Percentiles rank a stretch among this genome's conserved stretches.
These are phyloP conservation scores for Epichloe baconii DNA, from an alignment of 2,329 filamentous ascomycete genomes.

Conservation along the genomic window DNA sequence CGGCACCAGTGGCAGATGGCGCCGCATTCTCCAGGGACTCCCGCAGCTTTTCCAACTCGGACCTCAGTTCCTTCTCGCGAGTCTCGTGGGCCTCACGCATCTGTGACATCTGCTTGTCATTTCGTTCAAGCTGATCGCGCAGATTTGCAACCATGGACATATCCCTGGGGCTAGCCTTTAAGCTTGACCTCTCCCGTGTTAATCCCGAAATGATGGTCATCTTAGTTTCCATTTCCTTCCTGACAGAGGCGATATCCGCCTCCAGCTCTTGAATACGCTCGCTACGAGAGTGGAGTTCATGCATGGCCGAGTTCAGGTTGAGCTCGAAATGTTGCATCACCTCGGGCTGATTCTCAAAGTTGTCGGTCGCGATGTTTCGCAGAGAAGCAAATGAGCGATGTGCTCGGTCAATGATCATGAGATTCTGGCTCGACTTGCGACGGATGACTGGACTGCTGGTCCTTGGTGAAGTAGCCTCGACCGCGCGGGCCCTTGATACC, in stretches of 20 bases:
- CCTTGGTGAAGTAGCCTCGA: constrained; percentile 46
- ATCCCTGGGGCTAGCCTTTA: constrained; percentile 74
- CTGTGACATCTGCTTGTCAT: constrained; percentile 63
- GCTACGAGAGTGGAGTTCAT: constrained; percentile 74
- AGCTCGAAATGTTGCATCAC: constrained; percentile 85
- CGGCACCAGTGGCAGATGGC: constrained; percentile 7
- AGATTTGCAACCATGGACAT: constrained; percentile 81
- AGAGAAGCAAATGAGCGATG: constrained; percentile 84
- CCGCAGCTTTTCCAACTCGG: constrained; percentile 58
- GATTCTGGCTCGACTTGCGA: constrained; percentile 82
- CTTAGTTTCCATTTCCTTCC: constrained; percentile 95
- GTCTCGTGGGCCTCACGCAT: constrained; percentile 60
- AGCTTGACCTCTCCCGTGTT: constrained; percentile 81
- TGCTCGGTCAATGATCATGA: constrained; percentile 77
- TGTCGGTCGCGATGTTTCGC: constrained; percentile 75
- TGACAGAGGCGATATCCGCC: constrained; percentile 65
- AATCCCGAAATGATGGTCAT: constrained; percentile 90
- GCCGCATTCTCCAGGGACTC: constrained; percentile 30
- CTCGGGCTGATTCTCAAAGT: constrained; percentile 71
- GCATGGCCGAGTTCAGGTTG: constrained; percentile 83
- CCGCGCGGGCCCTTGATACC: constrained; percentile 60
- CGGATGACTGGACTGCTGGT: constrained; percentile 68
- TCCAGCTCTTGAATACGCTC: constrained; percentile 87
- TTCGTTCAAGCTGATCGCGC: constrained; percentile 77
- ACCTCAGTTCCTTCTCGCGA: constrained; percentile 61